Evolutionary conservation across 1,284 basidiomycete species (phyloP).

Genomic region (Jaminaea rosea): DNA sequence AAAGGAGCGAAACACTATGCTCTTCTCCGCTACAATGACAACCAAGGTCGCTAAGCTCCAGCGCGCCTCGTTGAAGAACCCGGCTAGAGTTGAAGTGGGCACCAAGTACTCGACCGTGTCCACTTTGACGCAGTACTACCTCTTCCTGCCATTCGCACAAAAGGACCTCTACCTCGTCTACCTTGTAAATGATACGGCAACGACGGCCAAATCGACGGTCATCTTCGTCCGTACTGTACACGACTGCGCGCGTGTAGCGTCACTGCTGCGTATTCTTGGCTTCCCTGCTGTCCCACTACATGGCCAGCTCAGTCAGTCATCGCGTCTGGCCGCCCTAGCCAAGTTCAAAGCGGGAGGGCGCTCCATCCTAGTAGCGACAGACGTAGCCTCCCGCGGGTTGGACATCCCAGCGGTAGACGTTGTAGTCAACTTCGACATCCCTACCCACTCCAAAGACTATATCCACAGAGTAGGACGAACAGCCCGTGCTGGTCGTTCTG

Average conservation of each 20-base stretch:
- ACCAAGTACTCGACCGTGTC: conserved; percentile 97
- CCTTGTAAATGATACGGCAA: conserved; percentile 75
- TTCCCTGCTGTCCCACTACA: conserved; percentile 94
- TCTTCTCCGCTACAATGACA: conserved; percentile 99
- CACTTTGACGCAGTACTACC: conserved; percentile 88
- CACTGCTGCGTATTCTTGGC: conserved; percentile 79
- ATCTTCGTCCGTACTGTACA: conserved; percentile 93
- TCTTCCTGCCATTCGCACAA: conserved; percentile 82
- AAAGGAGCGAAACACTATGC: conserved; percentile 84
- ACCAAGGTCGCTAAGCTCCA: conserved; percentile 97
- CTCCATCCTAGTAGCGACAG: conserved; percentile 85
- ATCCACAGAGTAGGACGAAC: conserved; percentile 97
- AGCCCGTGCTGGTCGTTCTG: conserved; percentile 86
- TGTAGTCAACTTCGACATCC: conserved; percentile 97
- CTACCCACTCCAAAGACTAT: conserved; percentile 97
- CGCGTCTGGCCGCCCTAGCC: conserved; percentile 82
- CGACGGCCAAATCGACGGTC: conserved; percentile 74
- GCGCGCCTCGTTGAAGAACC: conserved; percentile 86
- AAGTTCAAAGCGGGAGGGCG: conserved; percentile 96
- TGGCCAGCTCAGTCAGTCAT: conserved; percentile 86
- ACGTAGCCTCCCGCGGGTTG: conserved; percentile 83
- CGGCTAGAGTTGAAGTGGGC: conserved; percentile 81
- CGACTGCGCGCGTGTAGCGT: conserved; percentile 80
- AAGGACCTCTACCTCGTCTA: conserved; percentile 90
- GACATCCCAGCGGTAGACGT: conserved; percentile 94